These are phyloP conservation scores for Apiospora kogelbergensis DNA, from an alignment of 2,329 filamentous ascomycete species.

Conservation along the genomic window DNA sequence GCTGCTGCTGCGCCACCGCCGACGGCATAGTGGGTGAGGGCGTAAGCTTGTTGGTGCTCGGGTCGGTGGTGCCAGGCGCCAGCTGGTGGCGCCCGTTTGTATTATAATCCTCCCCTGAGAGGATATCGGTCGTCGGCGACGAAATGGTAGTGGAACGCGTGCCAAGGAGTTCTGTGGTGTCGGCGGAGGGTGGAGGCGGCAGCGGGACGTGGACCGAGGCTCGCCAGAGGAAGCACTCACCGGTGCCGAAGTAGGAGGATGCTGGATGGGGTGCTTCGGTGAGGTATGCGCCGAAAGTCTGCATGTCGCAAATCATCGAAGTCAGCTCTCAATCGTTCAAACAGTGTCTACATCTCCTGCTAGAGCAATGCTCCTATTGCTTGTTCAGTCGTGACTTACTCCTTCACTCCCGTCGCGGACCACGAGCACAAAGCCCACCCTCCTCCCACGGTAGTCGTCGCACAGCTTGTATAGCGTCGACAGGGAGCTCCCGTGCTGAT, in stretches of 20 bases:
- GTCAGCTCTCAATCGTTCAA: slow-evolving; percentile 11
- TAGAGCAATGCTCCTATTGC: not conserved
- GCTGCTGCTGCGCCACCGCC: slow-evolving; percentile 40
- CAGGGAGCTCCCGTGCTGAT: slow-evolving; percentile 87
- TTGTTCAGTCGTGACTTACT: slow-evolving; percentile 47
- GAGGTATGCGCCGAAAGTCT: slow-evolving; percentile 91
- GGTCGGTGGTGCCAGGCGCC: slow-evolving; percentile 16
- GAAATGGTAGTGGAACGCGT: slow-evolving; percentile 43
- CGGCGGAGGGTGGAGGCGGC: slow-evolving; percentile 66
- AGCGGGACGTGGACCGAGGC: slow-evolving; percentile 66
- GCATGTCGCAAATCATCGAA: not conserved
- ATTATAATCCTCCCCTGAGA: slow-evolving; percentile 6
- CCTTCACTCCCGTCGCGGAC: slow-evolving; percentile 75
- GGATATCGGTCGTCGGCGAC: slow-evolving; percentile 21
- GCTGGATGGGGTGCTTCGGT: slow-evolving; percentile 82
- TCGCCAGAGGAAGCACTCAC: slow-evolving; percentile 93
- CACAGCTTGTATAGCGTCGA: slow-evolving; percentile 83
- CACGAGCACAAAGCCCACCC: slow-evolving; percentile 88
- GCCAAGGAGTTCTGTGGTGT: slow-evolving; percentile 45
- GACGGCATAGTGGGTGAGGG: slow-evolving; percentile 19
- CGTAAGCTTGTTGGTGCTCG: slow-evolving; percentile 22
- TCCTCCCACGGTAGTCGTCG: slow-evolving; percentile 62
- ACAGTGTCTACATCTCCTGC: not conserved
- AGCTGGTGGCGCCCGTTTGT: slow-evolving; percentile 11
- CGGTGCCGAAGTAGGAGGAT: slow-evolving; percentile 89